Evolutionary conservation across 176 grass and related monocot genomes (phyloP), one percentile per base, ranked within the genome.

Genomic region (Aegilops umbellulata): DNA sequence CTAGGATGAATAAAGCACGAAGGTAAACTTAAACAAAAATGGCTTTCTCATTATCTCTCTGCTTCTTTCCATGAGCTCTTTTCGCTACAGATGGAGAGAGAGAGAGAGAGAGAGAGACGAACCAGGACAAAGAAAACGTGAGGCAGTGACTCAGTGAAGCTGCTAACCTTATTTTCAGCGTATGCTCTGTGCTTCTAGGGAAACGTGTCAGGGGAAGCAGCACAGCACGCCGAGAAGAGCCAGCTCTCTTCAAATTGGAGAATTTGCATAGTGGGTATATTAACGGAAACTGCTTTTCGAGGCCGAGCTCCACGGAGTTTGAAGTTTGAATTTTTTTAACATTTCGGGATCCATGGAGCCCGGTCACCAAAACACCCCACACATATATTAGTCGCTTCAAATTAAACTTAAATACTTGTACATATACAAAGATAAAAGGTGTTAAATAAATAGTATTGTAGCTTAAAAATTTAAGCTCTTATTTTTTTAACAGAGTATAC

Each of bases 11-110:
- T 81, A 67, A 71, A 70, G 77, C 58, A 49, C 85, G 69, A 84
- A 80, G 74, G 13, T 63, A 70, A 86, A 80, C 76, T 67, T 84
- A 92, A 86, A 94, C 87, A 90, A 84, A 72, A 25, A 22, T 10
- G 23, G 78, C 69, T 83, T 78, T 89, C 35, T 89, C 65, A 20
- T 91, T 72, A 74, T 81, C 74, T 58, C 77, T 82, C 78, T 86
- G 84, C 74, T 82, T 69, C 69, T 90, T 93, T 84, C 42, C 65
- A 72, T 35, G 82, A 55, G 24, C 61, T 35, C 66, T 91, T 92
- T 95, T 78, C 70, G 39, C 69, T 42, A 74, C 60, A 4, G 32
- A 6, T 42, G 27, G 34, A 35, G 34, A 35, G 34, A 35, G 30
- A 30, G 30, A 30, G 30, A 30, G 31, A 31, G 31, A 31, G 41